Evolutionary conservation across 1,139 yeast species (phyloP), one percentile per base, ranked within the genome.

Genomic region (Pichia sp.): DNA sequence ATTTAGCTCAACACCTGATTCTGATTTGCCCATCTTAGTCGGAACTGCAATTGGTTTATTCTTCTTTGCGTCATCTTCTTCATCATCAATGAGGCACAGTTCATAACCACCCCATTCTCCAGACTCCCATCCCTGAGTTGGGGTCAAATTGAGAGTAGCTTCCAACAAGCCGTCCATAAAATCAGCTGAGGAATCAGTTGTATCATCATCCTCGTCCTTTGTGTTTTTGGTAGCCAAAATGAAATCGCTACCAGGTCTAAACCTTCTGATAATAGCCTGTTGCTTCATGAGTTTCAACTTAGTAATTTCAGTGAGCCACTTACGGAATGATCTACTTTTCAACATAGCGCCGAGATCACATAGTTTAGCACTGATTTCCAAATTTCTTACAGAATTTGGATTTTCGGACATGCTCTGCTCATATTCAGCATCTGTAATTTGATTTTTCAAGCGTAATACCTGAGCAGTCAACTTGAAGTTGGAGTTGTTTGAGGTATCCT

Each of bases 71-170:
- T 59, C 72, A 3, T 63, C 69, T 11, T 65, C 69, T 6, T 61
- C 70, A 29, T 74, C 76, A 39, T 72, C 64, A 12, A 76, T 70
- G 93, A 93, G 83, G 52, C 93, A 82, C 36, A 93, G 65, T 51
- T 91, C 96, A 59, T 93, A 93, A 1, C 97, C 99, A 25, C 99
- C 99, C 40, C 68, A 65, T 50, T 85, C 95, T 14, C 96, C 96
- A 37, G 74, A 70, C 41, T 75, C 85, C 95, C 95, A 85, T 40
- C 82, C 84, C 47, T 68, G 68, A 3, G 85, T 76, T 2, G 94
- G 94, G 0, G 96, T 88, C 39, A 86, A 57, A 37, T 77, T 74
- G 38, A 87, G 58, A 0, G 94, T 83, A 4, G 88, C 93, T 46
- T 75, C 81, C 27, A 76, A 55, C 14, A 74, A 53, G 1, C 69